phyloP scores from a whole-genome alignment of 257 asterid genomes.

The Nicotiana sylvestris region DNA sequence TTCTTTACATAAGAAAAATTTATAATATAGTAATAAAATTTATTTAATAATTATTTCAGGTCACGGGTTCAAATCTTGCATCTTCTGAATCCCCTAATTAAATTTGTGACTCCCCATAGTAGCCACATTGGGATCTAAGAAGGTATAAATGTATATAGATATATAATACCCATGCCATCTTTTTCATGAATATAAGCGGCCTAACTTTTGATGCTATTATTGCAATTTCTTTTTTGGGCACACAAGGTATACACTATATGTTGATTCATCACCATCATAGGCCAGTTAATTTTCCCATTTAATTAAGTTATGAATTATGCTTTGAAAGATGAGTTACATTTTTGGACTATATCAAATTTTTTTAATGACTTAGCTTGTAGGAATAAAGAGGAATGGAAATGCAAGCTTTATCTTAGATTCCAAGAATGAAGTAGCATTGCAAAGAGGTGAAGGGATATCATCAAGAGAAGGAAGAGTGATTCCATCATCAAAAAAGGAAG shows the following conservation, averaged over 20 bases:
- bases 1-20: too few relatives aligned
- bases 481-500: conserved; percentile 26
- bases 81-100: background rate
- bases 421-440: conserved; percentile 39
- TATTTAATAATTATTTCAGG: background rate
- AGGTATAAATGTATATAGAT: background rate
- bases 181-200: conserved; percentile 16
- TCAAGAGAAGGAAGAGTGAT: conserved; percentile 39
- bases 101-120: background rate
- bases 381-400: conserved; percentile 76
- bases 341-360: background rate
- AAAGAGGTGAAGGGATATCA: conserved; percentile 59
- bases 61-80: background rate
- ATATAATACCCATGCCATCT: background rate
- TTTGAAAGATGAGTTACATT: background rate
- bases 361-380: conserved; percentile 58
- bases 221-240: background rate
- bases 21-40: background rate
- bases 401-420: conserved; percentile 58
- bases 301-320: background rate
- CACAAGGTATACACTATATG: background rate
- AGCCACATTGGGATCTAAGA: background rate
- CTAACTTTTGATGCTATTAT: background rate
- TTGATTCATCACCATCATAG: conserved; percentile 8
- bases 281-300: background rate